Base-by-base conservation (phyloP, 1,139 yeast genomes). In the Saccharomyces hybrid region DNA sequence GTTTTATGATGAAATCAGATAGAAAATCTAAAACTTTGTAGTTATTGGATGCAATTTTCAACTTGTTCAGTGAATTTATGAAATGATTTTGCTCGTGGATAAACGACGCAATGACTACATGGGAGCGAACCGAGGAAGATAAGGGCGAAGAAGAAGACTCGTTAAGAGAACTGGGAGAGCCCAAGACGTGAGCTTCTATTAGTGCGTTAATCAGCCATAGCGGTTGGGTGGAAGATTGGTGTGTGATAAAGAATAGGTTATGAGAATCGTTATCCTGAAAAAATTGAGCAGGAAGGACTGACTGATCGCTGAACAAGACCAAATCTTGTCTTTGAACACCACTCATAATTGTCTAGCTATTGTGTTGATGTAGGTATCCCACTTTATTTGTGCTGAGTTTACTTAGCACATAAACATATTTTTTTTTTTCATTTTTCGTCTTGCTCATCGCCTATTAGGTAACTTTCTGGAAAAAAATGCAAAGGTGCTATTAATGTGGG, bases 291-390 rank as follows among this genome's bases (percentile, higher is more conserved):
- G 77, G 70, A 4, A 83, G 60, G 9, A 84, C 72, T 1, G 81
- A 70, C 53, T 79, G 79, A 59, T 84, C 85, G 46, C 71, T 72
- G 67, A 77, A 85, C 25, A 86, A 67, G 1, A 73, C 68, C 20
- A 86, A 71, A 59, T 84, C 91, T 66, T 85, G 91, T 56, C 73
- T 77, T 60, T 81, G 85, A 13, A 72, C 63, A 38, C 42, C 42
- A 38, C 42, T 38, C 42, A 38, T 38, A 16, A 8, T 2, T 38
- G 13, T 38, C 42, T 38, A 4, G 20, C 4, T 38, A 16, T 20
- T 20, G 23, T 20, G 34, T 20, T 31, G 14, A 20, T 20, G 23
- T 20, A 20, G 23, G 23, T 20, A 20, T 20, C 23, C 23, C 23
- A 20, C 23, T 20, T 20, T 20, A 20, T 20, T 32, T 5, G 9